These are phyloP conservation scores for Globisporangium megalacanthum DNA, from an alignment of 352 stramenopile genomes.

Conservation along the genomic window DNA sequence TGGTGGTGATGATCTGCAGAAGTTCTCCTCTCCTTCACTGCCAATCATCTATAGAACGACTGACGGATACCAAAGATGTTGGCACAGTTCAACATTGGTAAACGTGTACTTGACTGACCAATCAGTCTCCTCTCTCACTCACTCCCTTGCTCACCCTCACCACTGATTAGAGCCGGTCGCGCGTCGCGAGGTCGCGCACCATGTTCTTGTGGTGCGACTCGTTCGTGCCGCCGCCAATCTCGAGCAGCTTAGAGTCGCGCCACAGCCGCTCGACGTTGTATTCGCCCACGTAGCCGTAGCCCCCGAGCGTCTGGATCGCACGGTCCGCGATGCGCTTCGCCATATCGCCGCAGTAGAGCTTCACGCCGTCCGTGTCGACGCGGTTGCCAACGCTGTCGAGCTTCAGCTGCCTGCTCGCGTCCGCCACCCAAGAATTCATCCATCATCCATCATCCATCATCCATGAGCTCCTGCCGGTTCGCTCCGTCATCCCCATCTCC, in stretches of 20 bases:
- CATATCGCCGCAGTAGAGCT: constrained; percentile 98
- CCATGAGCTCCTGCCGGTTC: neutral
- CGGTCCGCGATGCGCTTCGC: constrained; percentile 96
- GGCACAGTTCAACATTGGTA: too few species aligned
- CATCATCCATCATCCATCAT: constrained; percentile 1
- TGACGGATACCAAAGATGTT: too few species aligned
- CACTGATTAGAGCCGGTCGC: constrained; percentile 23
- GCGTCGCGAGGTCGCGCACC: constrained; percentile 67
- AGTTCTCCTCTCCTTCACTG: too few species aligned
- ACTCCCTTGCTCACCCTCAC: constrained; percentile 8
- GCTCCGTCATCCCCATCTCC: too few species aligned
- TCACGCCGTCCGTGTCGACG: constrained; percentile 97
- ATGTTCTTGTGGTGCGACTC: constrained; percentile 99
- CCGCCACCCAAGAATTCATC: neutral
- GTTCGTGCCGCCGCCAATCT: constrained; percentile 99
- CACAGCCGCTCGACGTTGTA: constrained; percentile 98
- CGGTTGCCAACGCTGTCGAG: constrained; percentile 93
- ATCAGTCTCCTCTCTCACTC: neutral
- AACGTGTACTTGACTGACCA: neutral
- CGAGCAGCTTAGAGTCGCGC: constrained; percentile 98
- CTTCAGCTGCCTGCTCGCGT: constrained; percentile 82
- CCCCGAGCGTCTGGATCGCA: constrained; percentile 97
- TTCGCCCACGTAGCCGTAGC: constrained; percentile 99
- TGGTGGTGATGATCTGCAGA: too few species aligned
- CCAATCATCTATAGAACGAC: too few species aligned